Evolutionary conservation across 2,329 filamentous ascomycete species (phyloP).

Genomic region (Fusarium denticulatum): DNA sequence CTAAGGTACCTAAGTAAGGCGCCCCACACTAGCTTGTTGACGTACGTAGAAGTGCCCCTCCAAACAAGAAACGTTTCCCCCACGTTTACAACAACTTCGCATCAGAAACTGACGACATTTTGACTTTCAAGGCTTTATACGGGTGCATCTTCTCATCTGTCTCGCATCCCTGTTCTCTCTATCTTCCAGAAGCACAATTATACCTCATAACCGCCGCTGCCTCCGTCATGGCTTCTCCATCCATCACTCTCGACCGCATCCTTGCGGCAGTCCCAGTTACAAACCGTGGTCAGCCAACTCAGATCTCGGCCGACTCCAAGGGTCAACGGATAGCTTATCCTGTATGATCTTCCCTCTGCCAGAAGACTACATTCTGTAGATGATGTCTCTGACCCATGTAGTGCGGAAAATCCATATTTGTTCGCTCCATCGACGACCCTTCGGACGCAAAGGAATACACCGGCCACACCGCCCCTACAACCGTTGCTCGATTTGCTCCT

Average conservation of each 20-base stretch:
- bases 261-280: conserved; percentile 88
- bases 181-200: not conserved
- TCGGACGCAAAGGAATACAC: conserved; percentile 89
- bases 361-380: not conserved
- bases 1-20: too few species aligned
- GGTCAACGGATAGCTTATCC: conserved; percentile 94
- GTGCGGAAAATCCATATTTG: conserved; percentile 96
- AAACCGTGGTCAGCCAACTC: conserved; percentile 85
- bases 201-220: not conserved
- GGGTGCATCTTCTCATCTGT: conserved; percentile 6
- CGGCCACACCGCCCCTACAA: conserved; percentile 87
- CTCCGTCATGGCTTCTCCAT: conserved; percentile 50
- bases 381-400: conserved; percentile 50
- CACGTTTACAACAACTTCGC: conserved; percentile 29
- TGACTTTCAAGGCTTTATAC: conserved; percentile 4
- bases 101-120: conserved; percentile 21
- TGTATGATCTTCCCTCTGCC: conserved; percentile 60
- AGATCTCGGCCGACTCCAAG: conserved; percentile 86
- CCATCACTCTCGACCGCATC: conserved; percentile 72
- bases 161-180: not conserved
- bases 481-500: conserved; percentile 92
- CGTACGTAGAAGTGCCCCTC: conserved; percentile 18
- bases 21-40: conserved; percentile 29
- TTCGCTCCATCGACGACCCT: conserved; percentile 93
- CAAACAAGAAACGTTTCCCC: conserved; percentile 13